Percentiles rank a stretch among this genome's conserved stretches.
Conservation (phyloP, 345 rosid genomes). For the Passiflora organensis region DNA sequence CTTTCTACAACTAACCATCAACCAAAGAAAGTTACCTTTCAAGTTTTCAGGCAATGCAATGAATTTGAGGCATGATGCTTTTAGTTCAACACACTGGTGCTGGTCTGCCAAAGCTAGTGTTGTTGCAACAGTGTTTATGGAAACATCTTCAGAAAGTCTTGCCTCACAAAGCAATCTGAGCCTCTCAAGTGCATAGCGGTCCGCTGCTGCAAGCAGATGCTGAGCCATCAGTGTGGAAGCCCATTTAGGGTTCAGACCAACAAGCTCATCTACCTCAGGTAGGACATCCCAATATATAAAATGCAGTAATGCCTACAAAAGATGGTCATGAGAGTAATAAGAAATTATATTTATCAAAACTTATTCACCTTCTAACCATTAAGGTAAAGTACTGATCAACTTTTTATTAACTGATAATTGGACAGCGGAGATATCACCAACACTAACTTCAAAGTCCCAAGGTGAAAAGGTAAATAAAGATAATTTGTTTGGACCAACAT, state of each 20-base stretch:
- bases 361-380: neutral
- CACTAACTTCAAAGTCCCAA: too few species aligned
- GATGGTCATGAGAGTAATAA: neutral
- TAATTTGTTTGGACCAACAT: too few species aligned
- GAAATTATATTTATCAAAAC: neutral
- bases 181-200: conserved; percentile 29
- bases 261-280: conserved; percentile 23
- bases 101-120: conserved; percentile 35
- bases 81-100: conserved; percentile 31
- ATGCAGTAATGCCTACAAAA: conserved; percentile 26
- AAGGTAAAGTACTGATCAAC: too few species aligned
- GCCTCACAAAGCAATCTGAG: conserved; percentile 29
- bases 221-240: conserved; percentile 26
- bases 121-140: conserved; percentile 28
- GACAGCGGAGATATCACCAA: too few species aligned
- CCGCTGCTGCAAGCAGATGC: conserved; percentile 34
- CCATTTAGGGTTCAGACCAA: conserved; percentile 22
- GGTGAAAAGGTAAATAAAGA: too few species aligned
- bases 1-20: neutral
- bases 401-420: too few species aligned
- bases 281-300: conserved; percentile 32
- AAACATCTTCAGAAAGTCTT: conserved; percentile 29
- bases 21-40: conserved; percentile 14
- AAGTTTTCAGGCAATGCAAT: conserved; percentile 31
- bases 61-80: conserved; percentile 28